Evolutionary conservation across 148 eudicot species (phyloP), one percentile per base, ranked within the genome.

Genomic region (Tetragonia tetragonoides): DNA sequence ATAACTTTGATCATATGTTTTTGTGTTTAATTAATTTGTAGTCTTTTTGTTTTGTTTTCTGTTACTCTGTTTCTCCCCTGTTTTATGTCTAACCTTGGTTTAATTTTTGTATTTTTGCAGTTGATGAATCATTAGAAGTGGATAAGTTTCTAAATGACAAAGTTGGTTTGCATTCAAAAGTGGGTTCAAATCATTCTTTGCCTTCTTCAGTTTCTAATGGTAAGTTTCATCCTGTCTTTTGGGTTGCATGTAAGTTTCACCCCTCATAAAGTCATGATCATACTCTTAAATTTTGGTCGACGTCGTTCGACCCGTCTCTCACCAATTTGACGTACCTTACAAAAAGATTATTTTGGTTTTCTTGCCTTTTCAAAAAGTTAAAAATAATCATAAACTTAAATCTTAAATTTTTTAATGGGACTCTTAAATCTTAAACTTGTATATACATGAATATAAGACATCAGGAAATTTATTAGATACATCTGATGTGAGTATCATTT

Each of bases 171-270:
- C 77, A 62, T 77, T 56, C 63, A 34, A 81, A 76, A 66, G 62
- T 68, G 54, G 81, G 66, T 69, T 84, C 73, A 10, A 46, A 80
- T 59, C 63, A 73, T 72, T 51, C 84, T 44, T 77, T 75, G 65
- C 85, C 89, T 65, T 86, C 91, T 37, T 83, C 85, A 39, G 82
- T 85, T 68, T 74, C 90, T 63, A 84, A 86, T 76, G 96, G 96
- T 93, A 49, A 74, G 84, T 83, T 56, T 56, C 60, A 7, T 16
- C n/a, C n/a, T 16, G 2, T 15, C 60, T n/a, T 18, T 3, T 51
- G 4, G 60, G n/a, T 56, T 5, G 5, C 17, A 15, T 16, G 20
- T 15, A 3, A 3, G 60, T 17, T 56, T 56, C 51, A 7, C 11
- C 11, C 51, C 11, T 6, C 51, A 46, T 46, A 10, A 7, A 46